Evolutionary conservation across 148 eudicot genomes (phyloP), one percentile per base, ranked within the genome.

Genomic region (Agrostemma githago): DNA sequence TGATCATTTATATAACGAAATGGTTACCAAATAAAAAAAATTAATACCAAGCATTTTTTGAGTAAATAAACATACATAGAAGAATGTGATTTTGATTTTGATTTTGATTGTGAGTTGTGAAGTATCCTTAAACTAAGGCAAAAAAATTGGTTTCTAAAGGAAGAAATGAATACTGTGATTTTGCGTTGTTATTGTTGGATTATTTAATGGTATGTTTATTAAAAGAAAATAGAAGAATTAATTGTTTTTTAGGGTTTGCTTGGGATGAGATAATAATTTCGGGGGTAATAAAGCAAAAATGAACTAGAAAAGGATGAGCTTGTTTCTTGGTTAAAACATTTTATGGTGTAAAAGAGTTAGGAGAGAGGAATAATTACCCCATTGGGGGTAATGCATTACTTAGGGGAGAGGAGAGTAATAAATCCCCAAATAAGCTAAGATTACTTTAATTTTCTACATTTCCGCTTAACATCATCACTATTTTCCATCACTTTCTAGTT

Each of bases 111-210:
- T 67, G 79, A 51, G 20, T 40, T 41, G 71, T 66, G 68, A 61
- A 44, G 48, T 19, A 44, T 56, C 75, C 78, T 78, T 72, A 42
- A 73, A 59, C 68, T 62, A 48, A 68, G 81, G 76, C 56, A 51
- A 51, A 51, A 51, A 51, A 8, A 19, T 72, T 74, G 51, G 10
- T 40, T 62, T 58, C n/a, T 4, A 46, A 46, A 38, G 48, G 8
- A 3, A 16, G 3, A 17, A 26, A 39, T 15, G 26, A 40, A 44
- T 26, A 21, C 34, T 26, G 56, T 20, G 78, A 63, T 51, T 51
- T 54, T 67, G 62, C 77, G 68, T 73, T 73, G 14, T 59, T 78
- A 40, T 57, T 42, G 62, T 63, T 40, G 57, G 3, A 38, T 68
- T 34, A n/a, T 43, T 72, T 77, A 16, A 71, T 66, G 72, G 61